Conservation (phyloP, 2,329 filamentous ascomycete genomes). For the Calonectria ilicicola region DNA sequence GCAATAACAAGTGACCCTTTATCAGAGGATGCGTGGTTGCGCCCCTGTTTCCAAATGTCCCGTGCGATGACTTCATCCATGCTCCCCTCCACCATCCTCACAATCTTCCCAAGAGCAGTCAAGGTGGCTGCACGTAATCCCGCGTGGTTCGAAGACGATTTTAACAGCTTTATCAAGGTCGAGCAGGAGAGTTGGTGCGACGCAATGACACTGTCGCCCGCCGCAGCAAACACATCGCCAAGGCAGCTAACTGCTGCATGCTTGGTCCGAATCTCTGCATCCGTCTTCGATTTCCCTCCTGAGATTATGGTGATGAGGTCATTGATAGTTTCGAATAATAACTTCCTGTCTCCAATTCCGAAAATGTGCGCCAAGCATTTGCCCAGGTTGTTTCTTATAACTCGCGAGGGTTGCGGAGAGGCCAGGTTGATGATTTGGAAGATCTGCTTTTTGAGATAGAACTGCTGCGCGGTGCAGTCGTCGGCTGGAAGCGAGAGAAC, state of each 20-base stretch:
- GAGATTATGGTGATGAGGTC: conserved; percentile 82
- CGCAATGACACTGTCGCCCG: conserved; percentile 91
- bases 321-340: conserved; percentile 94
- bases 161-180: conserved; percentile 82
- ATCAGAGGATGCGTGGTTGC: conserved; percentile 80
- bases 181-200: conserved; percentile 81
- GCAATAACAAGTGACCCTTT: conserved; percentile 86
- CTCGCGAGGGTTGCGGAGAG: conserved; percentile 85
- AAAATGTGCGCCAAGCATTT: conserved; percentile 87
- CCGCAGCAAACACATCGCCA: conserved; percentile 90
- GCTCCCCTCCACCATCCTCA: conserved; percentile 79
- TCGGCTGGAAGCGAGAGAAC: conserved; percentile 80
- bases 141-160: conserved; percentile 81
- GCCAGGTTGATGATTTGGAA: conserved; percentile 92
- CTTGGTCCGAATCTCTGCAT: conserved; percentile 82
- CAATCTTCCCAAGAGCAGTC: conserved; percentile 79
- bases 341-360: conserved; percentile 85
- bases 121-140: conserved; percentile 86
- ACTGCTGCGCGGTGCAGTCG: conserved; percentile 88
- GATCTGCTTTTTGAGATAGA: conserved; percentile 92
- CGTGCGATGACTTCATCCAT: conserved; percentile 88
- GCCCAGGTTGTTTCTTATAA: conserved; percentile 90
- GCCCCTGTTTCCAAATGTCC: conserved; percentile 92
- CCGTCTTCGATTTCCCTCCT: conserved; percentile 78
- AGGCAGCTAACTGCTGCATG: conserved; percentile 90